A percentile compares a stretch with the other conserved stretches of the same genome.
Conservation (phyloP, 768 basidiomycete genomes). For the Cyathus striatus region DNA sequence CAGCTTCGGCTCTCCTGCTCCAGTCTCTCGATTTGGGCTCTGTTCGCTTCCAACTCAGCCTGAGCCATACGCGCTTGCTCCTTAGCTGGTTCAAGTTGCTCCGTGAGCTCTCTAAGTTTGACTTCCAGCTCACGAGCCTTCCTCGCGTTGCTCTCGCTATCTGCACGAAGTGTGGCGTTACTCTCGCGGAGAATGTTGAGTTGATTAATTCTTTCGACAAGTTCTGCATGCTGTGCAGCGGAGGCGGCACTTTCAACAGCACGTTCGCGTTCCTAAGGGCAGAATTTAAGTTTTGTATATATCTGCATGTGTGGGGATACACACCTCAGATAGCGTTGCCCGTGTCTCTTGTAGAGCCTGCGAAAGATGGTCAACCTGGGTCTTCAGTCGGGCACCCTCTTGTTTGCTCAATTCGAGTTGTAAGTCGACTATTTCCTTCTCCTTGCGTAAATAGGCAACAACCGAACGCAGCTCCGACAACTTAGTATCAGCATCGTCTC, state of each 20-base stretch:
- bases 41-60: slow-evolving; percentile 73
- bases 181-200: slow-evolving; percentile 84
- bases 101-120: slow-evolving; percentile 51
- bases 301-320: neutral
- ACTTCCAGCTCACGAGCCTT: slow-evolving; percentile 62
- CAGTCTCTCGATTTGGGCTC: slow-evolving; percentile 60
- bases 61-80: slow-evolving; percentile 61
- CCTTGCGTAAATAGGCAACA: slow-evolving; percentile 78
- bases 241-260: slow-evolving; percentile 67
- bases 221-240: slow-evolving; percentile 76
- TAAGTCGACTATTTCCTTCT: slow-evolving; percentile 89
- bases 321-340: slow-evolving; percentile 67
- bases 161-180: slow-evolving; percentile 78
- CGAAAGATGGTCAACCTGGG: slow-evolving; percentile 69
- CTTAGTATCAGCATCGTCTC: slow-evolving; percentile 55
- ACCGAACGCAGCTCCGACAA: slow-evolving; percentile 72
- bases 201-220: slow-evolving; percentile 83
- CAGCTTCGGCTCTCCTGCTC: slow-evolving; percentile 76
- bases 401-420: slow-evolving; percentile 76
- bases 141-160: slow-evolving; percentile 67
- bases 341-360: slow-evolving; percentile 69
- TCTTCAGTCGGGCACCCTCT: slow-evolving; percentile 69
- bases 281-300: neutral
- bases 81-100: slow-evolving; percentile 70
- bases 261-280: slow-evolving; percentile 72